Base-by-base conservation (phyloP, 2,329 filamentous ascomycete species). In the Botrytis fabae region DNA sequence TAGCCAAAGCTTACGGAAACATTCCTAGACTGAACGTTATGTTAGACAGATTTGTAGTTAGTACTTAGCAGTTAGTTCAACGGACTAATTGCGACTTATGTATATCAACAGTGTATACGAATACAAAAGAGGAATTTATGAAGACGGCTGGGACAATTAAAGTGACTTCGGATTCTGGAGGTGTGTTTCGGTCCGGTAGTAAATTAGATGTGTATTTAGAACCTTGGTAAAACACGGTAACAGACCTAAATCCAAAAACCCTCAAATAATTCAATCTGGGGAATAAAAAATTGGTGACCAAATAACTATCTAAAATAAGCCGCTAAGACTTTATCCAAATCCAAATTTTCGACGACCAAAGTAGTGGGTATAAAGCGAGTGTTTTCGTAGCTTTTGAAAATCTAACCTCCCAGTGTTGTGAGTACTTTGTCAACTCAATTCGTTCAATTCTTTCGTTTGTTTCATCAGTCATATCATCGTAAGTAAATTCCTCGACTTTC, bases 221-320 rank as follows among this genome's bases (percentile, higher is more conserved):
- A 38, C n/a, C 54, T 46, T 46, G n/a, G 22, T 5, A 46, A 35
- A n/a, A 66, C 28, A 66, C 22, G 12, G 20, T 22, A 51, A 51
- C 22, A 66, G 32, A 51, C 63, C 32, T 38, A 8, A 16, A 51
- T 38, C 18, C 32, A 38, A 51, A 70, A 62, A 2, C 5, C 12
- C 20, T 18, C 25, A 28, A 70, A 16, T 32, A 22, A 35, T 46
- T 28, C 44, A 28, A 7, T 38, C 25, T 62, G 18, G 25, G 25
- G 35, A 57, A 64, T 40, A 42, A 69, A 70, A 63, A 20, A 32
- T 70, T 46, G 54, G 25, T 62, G 38, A 28, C 54, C 54, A 64
- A 70, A 61, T 40, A 64, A 69, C n/a, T 63, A 70, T 70, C 59
- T 70, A 70, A 64, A 42, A 51, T 51, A 6, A 14, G 63, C 7